Conservation (phyloP, 1,284 basidiomycete species). For the Ustilago curta region DNA sequence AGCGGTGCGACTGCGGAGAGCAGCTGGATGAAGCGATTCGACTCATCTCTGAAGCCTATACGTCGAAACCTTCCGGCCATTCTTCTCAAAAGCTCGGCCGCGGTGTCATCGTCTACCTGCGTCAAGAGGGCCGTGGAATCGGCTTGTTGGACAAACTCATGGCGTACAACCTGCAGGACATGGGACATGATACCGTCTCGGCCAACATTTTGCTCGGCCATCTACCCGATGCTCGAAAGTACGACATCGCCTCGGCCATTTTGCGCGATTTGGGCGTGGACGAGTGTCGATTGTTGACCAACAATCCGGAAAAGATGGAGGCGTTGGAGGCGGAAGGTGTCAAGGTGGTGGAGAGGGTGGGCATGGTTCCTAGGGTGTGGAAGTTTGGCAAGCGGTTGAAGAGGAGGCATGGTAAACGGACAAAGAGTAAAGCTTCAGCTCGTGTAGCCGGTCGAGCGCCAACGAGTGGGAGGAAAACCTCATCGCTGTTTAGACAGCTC, state of each 20-base stretch:
- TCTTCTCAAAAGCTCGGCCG: conserved; percentile 29
- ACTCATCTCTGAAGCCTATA: conserved; percentile 75
- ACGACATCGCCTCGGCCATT: conserved; percentile 91
- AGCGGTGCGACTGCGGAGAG: conserved; percentile 99
- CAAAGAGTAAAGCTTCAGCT: background rate
- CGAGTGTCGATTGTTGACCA: conserved; percentile 82
- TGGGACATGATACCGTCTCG: conserved; percentile 97
- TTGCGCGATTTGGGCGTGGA: conserved; percentile 86
- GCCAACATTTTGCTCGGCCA: conserved; percentile 97
- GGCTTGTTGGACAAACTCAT: conserved; percentile 94
- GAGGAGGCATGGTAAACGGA: conserved; percentile 18
- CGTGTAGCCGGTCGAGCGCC: too few relatives aligned
- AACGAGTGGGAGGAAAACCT: conserved; percentile 4
- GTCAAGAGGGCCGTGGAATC: conserved; percentile 99
- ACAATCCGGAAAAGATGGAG: conserved; percentile 96
- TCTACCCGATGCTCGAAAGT: conserved; percentile 91
- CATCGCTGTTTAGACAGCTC: conserved; percentile 28
- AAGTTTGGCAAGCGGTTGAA: conserved; percentile 57
- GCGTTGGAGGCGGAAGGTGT: conserved; percentile 88
- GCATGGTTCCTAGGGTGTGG: conserved; percentile 96
- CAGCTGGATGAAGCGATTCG: conserved; percentile 96
- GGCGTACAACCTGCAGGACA: conserved; percentile 97
- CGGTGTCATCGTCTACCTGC: conserved; percentile 95
- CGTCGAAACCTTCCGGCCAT: conserved; percentile 68
- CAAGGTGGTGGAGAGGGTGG: conserved; percentile 82